Evolutionary conservation across 495 filamentous ascomycete species (phyloP), one percentile per base, ranked within the genome.

Genomic region (Extremus antarcticus): DNA sequence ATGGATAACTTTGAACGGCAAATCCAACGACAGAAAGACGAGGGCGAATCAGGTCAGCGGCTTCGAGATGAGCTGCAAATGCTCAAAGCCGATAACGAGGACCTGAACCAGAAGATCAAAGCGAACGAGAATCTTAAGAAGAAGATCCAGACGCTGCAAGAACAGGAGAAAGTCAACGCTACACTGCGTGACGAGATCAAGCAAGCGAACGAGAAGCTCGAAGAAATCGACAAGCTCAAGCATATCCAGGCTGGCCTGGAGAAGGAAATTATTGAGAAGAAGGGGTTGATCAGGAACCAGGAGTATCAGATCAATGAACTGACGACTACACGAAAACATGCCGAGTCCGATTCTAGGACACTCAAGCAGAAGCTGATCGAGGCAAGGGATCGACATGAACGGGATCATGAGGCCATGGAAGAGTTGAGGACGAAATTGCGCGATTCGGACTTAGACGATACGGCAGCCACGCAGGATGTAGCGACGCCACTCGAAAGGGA

Each of bases 51-150:
- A 10, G 61, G 59, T 20, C 65, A 70, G 47, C 60, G 68, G 17
- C 59, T 73, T 2, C 72, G 71, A 39, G 69, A 78, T 8, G 76
- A 83, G 60, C 68, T 83, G 32, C 73, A 78, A 47, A 78, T 87
- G 54, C 76, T 91, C 38, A 84, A 82, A 55, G 80, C 78, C 17
- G 83, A 89, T 49, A 80, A 83, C 38, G 83, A 84, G 52, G 80
- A 88, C 55, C 76, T 91, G 8, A 73, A 78, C n/a, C 85, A 86
- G 67, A 88, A 87, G 65, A 84, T 87, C 23, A 94, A 90, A 64
- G 78, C 81, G 32, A 84, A 81, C 57, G 78, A 84, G 57, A 78
- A 78, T 51, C 72, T 87, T 41, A 80, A 88, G 67, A 84, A 81
- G 65, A 85, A 89, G 64, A 83, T 87, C 53, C 74, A 79, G 51